Base-by-base conservation (phyloP, 225 moss, liverwort and hornwort genomes). In the Bryoerythrophyllum caledonicum region DNA sequence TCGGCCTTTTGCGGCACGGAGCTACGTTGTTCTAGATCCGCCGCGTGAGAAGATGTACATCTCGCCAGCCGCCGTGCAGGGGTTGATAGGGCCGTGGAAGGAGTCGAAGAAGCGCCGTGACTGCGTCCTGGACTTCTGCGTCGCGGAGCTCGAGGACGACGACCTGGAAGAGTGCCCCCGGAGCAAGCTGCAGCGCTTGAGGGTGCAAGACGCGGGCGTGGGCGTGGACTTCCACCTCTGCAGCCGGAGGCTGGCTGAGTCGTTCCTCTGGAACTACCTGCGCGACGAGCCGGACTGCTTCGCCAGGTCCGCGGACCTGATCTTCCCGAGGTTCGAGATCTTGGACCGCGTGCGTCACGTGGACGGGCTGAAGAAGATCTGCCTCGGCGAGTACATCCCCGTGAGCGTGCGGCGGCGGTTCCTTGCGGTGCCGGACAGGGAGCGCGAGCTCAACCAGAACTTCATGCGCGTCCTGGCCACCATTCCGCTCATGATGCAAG, bases 191-290 rank as follows among this genome's bases (percentile, higher is more conserved):
- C 13, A 15, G 13, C 44, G 44, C 0, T 44, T 44, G 44, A 44
- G 0, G 13, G 44, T 44, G 13, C 3, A 15, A 44, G 44, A 44
- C 15, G 13, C 13, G 15, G 44, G 0, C 0, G 15, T 3, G 44
- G 13, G 44, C 15, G 49, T 51, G 4, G 48, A 60, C 28, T 76
- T 46, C 76, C 60, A 76, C 35, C 76, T 76, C 20, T 76, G 68
- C 37, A 35, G 37, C 49, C 8, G 8, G 65, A 68, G 11, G 10
- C 35, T 11, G 7, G 21, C 12, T 4, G 0, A 51, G 48, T 48
- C 76, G 12, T 68, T 76, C 37, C n/a, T 76, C 17, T 68, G 76
- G 76, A 76, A 76, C 30, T 76, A 76, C 11, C 37, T 76, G 34
- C 48, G 60, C 0, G 76, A 34, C 23, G 10, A 49, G 35, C 76